Percentiles rank a stretch among this genome's conserved stretches.
These are phyloP conservation scores for Aspergillus oerlinghausenensis DNA, from an alignment of 2,329 filamentous ascomycete species.

Conservation along the genomic window DNA sequence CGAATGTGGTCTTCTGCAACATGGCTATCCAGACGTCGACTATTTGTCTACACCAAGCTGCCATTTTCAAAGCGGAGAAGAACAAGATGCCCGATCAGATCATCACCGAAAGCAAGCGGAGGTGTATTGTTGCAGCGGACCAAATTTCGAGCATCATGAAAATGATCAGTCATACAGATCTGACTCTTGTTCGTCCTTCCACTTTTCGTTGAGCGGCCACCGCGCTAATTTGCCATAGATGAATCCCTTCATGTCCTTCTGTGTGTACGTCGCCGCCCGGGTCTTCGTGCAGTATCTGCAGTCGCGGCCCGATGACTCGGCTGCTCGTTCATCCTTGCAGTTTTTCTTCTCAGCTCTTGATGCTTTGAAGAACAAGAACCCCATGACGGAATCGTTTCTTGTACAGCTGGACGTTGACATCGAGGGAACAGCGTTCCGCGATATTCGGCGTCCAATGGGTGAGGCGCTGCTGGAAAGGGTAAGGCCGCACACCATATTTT, in stretches of 20 bases:
- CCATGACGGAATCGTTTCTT: conserved; percentile 88
- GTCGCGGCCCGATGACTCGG: conserved; percentile 75
- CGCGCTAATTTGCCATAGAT: conserved; percentile 53
- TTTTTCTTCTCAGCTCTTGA: conserved; percentile 90
- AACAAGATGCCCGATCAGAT: conserved; percentile 72
- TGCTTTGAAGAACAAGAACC: conserved; percentile 80
- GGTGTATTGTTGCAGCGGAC: conserved; percentile 88
- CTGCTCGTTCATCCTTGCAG: conserved; percentile 75
- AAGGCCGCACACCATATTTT: neutral
- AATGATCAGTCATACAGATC: conserved; percentile 84
- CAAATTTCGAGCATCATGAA: conserved; percentile 95
- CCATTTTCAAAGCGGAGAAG: conserved; percentile 95
- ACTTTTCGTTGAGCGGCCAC: neutral
- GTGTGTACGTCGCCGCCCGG: conserved; percentile 88
- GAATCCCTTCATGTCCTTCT: conserved; percentile 94
- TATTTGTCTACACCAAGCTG: conserved; percentile 96
- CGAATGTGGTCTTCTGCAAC: conserved; percentile 88
- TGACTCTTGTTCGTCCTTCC: conserved; percentile 62
- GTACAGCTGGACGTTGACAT: conserved; percentile 91
- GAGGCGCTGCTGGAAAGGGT: conserved; percentile 7
- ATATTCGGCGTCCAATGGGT: conserved; percentile 12
- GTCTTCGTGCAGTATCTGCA: conserved; percentile 98
- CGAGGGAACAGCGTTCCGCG: conserved; percentile 50
- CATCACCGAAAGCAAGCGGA: conserved; percentile 81
- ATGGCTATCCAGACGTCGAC: conserved; percentile 97